These are phyloP conservation scores for Kwoniella botswanensis DNA, from an alignment of 768 basidiomycete genomes.

Conservation along the genomic window DNA sequence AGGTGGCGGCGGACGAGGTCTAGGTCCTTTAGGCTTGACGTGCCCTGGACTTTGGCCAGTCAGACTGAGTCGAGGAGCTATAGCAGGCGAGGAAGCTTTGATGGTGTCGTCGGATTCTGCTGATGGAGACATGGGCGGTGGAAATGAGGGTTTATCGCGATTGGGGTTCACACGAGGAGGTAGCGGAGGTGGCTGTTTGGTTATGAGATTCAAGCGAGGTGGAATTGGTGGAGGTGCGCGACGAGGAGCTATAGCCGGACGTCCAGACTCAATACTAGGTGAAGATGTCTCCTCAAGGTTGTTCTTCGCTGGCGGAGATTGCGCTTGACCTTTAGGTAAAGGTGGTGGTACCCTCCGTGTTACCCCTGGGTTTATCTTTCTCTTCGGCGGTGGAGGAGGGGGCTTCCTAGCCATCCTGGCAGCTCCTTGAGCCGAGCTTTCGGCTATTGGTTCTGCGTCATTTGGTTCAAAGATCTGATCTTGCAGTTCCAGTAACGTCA, in stretches of 20 bases:
- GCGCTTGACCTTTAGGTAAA: conserved; percentile 3
- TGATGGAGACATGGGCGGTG: not conserved
- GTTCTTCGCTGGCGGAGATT: not conserved
- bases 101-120: not conserved
- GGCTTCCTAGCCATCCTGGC: conserved; percentile 15
- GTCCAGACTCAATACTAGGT: not conserved
- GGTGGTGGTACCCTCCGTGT: conserved; percentile 40
- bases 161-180: conserved; percentile 30
- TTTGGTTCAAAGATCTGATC: not conserved
- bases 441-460: not conserved
- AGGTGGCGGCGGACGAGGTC: conserved; percentile 43
- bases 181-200: conserved; percentile 25
- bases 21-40: conserved; percentile 37
- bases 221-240: conserved; percentile 13
- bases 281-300: not conserved
- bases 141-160: not conserved
- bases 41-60: not conserved
- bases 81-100: not conserved
- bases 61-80: conserved; percentile 1
- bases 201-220: conserved; percentile 8
- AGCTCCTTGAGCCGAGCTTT: conserved; percentile 18
- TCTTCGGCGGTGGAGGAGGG: conserved; percentile 19
- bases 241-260: not conserved
- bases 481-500: conserved; percentile 34
- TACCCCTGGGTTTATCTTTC: not conserved